phyloP scores from a whole-genome alignment of 768 basidiomycete species.

The Amylocystis lapponica region DNA sequence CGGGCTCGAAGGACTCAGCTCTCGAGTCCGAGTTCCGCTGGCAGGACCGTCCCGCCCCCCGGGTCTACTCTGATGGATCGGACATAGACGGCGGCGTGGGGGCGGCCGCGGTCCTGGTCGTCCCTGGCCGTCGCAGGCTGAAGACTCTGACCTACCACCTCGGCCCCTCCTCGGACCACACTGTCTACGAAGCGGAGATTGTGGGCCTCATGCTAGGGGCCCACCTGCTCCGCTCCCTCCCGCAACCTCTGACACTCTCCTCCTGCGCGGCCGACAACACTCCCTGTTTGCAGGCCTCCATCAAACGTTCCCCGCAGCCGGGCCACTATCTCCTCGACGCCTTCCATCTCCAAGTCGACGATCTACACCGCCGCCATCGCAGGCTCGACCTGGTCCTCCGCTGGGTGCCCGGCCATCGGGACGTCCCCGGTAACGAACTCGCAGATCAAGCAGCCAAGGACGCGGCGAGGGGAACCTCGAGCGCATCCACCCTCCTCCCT shows the following conservation, averaged over 20 bases:
- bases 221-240: conserved; percentile 21
- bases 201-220: conserved; percentile 22
- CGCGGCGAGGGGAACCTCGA: too few species aligned
- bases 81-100: conserved; percentile 22
- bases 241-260: neutral
- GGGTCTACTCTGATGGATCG: conserved; percentile 27
- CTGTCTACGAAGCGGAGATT: conserved; percentile 26
- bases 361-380: neutral
- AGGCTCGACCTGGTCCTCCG: conserved; percentile 1
- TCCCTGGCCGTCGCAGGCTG: neutral
- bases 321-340: conserved; percentile 7
- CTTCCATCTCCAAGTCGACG: conserved; percentile 1
- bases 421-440: conserved; percentile 9
- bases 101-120: conserved; percentile 26
- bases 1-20: conserved; percentile 4
- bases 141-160: conserved; percentile 14
- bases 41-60: neutral
- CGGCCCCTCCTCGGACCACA: conserved; percentile 18
- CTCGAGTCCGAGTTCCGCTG: conserved; percentile 1
- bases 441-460: too few species aligned
- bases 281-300: conserved; percentile 1
- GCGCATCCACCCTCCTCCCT: too few species aligned
- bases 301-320: neutral
- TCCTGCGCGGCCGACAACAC: conserved; percentile 9
- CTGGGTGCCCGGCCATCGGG: conserved; percentile 10